A percentile compares a stretch with the other conserved stretches of the same genome.
phyloP scores from a whole-genome alignment of 2,329 filamentous ascomycete species.

The Neonectria faginata region DNA sequence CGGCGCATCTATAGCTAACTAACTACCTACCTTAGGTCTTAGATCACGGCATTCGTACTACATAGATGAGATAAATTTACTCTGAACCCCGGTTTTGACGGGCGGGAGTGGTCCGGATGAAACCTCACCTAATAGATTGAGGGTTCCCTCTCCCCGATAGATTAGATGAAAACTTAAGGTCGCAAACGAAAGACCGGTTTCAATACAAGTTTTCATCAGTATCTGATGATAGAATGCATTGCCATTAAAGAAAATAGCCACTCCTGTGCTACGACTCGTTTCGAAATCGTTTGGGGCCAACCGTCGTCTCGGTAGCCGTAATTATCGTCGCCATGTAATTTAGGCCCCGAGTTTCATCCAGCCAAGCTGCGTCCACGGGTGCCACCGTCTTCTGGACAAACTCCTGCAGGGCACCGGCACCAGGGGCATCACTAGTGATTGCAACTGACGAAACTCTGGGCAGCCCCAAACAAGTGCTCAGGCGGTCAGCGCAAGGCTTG shows the following conservation, averaged over 20 bases:
- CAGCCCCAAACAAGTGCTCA: conserved; percentile 69
- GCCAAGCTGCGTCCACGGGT: conserved; percentile 67
- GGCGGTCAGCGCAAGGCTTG: conserved; percentile 66
- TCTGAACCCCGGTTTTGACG: background rate
- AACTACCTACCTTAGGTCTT: too few relatives aligned
- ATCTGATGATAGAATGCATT: background rate
- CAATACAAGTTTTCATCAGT: too few relatives aligned
- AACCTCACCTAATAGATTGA: background rate
- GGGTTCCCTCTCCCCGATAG: background rate
- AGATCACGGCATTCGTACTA: background rate
- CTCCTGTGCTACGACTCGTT: conserved; percentile 15
- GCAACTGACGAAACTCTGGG: conserved; percentile 75
- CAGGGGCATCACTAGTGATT: conserved; percentile 66
- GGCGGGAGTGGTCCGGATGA: background rate
- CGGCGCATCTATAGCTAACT: too few relatives aligned
- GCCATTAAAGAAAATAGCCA: background rate
- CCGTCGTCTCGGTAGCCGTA: conserved; percentile 50
- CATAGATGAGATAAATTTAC: background rate
- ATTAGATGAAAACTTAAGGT: background rate
- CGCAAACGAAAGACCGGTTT: too few relatives aligned
- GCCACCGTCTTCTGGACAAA: conserved; percentile 66
- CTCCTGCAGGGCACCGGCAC: conserved; percentile 66
- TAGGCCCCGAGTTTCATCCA: conserved; percentile 40
- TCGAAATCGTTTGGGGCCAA: conserved; percentile 49
- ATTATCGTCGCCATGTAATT: conserved; percentile 52